Evolutionary conservation across 1,139 yeast genomes (phyloP), one percentile per base, ranked within the genome.

Genomic region (Yamadazyma sp.): DNA sequence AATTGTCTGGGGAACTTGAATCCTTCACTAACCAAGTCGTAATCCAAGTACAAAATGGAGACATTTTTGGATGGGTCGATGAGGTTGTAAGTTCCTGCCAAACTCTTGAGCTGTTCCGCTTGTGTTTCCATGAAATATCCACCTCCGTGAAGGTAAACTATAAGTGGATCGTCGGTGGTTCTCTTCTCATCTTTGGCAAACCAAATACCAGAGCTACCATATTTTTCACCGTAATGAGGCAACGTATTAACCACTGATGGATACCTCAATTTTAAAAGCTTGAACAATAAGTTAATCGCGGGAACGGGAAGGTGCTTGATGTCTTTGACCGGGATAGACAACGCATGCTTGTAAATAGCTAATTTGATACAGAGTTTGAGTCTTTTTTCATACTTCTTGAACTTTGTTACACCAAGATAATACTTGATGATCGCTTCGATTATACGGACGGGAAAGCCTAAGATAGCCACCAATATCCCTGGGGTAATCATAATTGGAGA

Each of bases 61-160:
- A 44, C 40, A 25, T 58, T 60, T 36, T 58, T 55, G 7, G 54
- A 51, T 2, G 59, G 57, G 14, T 59, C 63, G 10, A 70, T 36
- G 15, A 65, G 53, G 30, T 58, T 56, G 43, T 66, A 59, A 12
- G 66, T 51, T 3, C 69, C 54, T 14, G 62, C 38, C 10, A 68
- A 26, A 0, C 66, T 49, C 41, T 62, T 62, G 23, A 70, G 29
- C 43, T 71, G 77, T 32, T 55, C 51, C 0, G 64, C 62, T 38
- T 54, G 52, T 1, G 72, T 62, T 41, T 69, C 64, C 28, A 67
- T 41, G 39, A 58, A 67, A 46, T 59, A 71, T 2, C 76, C 77
- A 2, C 77, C 77, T 14, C 77, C 77, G 44, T 72, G 77, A 11
- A 56, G 46, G 44, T 58, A 71, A 18, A 71, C 51, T 16, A 72